phyloP scores from a whole-genome alignment of 2,329 filamentous ascomycete species.

The Cordyceps militaris region DNA sequence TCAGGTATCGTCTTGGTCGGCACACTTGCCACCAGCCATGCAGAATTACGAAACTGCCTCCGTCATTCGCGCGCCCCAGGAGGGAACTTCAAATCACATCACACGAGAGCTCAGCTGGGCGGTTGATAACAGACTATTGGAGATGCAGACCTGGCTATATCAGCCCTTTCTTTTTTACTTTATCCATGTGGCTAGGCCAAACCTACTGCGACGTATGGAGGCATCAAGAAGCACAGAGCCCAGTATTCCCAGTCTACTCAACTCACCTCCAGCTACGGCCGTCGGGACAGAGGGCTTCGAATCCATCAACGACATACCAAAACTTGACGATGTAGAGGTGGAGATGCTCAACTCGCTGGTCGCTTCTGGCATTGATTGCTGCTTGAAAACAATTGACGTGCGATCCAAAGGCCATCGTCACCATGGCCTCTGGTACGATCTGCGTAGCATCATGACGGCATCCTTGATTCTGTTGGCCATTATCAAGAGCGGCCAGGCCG shows the following conservation, averaged over 20 bases:
- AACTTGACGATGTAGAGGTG: slow-evolving; percentile 15
- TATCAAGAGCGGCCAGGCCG: slow-evolving; percentile 16
- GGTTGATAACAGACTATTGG: slow-evolving; percentile 18
- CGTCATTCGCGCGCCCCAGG: slow-evolving; percentile 15
- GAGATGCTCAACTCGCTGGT: slow-evolving; percentile 16
- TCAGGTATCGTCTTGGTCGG: slow-evolving; percentile 20
- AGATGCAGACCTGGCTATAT: slow-evolving; percentile 20
- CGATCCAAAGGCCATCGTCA: slow-evolving; percentile 19
- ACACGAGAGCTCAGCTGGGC: slow-evolving; percentile 20
- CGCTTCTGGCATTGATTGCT: slow-evolving; percentile 18
- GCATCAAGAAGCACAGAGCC: neutral
- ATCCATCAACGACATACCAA: neutral
- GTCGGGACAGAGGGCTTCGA: neutral
- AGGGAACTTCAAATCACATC: slow-evolving; percentile 14
- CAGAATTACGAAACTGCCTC: slow-evolving; percentile 16
- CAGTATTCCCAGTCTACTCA: slow-evolving; percentile 16
- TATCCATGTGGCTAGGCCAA: slow-evolving; percentile 12
- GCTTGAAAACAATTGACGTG: slow-evolving; percentile 19
- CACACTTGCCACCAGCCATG: slow-evolving; percentile 16
- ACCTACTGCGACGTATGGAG: neutral
- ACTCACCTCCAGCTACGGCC: slow-evolving; percentile 2
- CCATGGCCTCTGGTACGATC: slow-evolving; percentile 22
- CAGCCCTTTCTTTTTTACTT: slow-evolving; percentile 18
- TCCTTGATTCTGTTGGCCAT: slow-evolving; percentile 17
- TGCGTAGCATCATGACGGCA: slow-evolving; percentile 18